Conservation (phyloP, 495 filamentous ascomycete genomes). For the Extremus antarcticus region DNA sequence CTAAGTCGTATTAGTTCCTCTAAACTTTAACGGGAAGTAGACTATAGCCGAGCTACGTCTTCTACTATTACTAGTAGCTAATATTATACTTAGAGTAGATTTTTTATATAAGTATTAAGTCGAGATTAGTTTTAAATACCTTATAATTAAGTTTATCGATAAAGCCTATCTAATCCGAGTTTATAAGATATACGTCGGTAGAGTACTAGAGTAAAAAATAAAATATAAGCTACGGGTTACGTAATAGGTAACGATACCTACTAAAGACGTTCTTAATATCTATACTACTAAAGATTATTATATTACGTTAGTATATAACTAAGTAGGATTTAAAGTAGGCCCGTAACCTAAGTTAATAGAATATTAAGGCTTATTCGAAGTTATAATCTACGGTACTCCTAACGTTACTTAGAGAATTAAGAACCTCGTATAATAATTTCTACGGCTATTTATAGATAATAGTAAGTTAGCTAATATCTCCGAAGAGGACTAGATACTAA, state of each 20-base stretch:
- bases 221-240: background rate
- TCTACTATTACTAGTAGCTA: background rate
- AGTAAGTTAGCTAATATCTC: slow-evolving; percentile 1
- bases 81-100: background rate
- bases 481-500: slow-evolving; percentile 1
- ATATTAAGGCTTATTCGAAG: background rate
- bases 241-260: background rate
- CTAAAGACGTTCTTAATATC: background rate
- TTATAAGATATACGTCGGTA: background rate
- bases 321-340: background rate
- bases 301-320: background rate
- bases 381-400: background rate
- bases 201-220: background rate
- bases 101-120: background rate
- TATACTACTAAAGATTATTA: background rate
- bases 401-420: background rate
- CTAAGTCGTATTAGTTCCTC: background rate
- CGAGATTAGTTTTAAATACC: background rate
- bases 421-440: background rate
- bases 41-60: background rate
- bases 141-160: background rate
- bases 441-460: background rate
- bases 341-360: background rate
- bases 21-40: background rate
- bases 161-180: background rate